Conservation (phyloP, 257 asterid genomes). For the Solanum pinnatisectum region DNA sequence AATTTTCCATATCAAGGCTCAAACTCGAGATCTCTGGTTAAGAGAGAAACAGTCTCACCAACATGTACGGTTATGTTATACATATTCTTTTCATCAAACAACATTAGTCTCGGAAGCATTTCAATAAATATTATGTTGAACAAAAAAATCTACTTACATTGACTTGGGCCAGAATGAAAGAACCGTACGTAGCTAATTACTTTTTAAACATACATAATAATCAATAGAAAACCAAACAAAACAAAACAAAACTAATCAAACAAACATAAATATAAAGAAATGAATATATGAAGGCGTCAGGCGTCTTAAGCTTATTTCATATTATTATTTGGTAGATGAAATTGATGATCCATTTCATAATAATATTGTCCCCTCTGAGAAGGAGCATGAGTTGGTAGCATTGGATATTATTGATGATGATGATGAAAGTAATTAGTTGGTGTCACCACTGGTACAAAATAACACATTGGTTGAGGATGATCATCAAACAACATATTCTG, state of each 20-base stretch:
- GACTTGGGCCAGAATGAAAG: not conserved
- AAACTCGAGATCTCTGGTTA: too few relatives aligned
- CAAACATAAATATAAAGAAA: not conserved
- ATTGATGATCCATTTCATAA: not conserved
- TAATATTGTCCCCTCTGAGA: not conserved
- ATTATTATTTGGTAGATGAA: not conserved
- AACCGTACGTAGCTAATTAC: not conserved
- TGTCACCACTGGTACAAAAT: not conserved
- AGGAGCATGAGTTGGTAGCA: not conserved
- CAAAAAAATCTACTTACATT: not conserved
- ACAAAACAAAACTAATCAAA: not conserved
- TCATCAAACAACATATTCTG: not conserved
- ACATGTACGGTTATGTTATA: not conserved
- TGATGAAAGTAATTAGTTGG: not conserved
- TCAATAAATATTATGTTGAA: not conserved
- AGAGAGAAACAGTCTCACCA: not conserved
- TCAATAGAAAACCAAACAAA: not conserved
- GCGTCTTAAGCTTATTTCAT: not conserved
- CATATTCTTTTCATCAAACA: not conserved
- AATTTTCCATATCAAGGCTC: too few relatives aligned
- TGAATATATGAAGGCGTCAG: not conserved
- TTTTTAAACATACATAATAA: not conserved
- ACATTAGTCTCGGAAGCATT: not conserved
- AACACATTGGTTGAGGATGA: not conserved
- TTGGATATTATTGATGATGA: not conserved